These are phyloP conservation scores for Fagopyrum homotropicum DNA, from an alignment of 148 eudicot genomes.

Conservation along the genomic window DNA sequence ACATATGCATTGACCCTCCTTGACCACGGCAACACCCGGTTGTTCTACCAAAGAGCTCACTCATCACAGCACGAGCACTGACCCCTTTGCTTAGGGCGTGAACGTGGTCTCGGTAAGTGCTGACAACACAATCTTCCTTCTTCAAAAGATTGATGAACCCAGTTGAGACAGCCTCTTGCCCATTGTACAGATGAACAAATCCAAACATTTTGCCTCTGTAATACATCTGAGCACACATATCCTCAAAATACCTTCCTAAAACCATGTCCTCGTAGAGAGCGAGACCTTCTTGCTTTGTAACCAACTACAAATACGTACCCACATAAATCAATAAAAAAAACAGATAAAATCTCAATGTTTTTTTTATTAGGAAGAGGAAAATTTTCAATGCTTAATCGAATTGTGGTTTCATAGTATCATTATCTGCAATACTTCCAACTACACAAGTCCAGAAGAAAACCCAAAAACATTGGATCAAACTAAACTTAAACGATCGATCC, in stretches of 20 bases:
- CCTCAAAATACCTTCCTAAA: constrained; percentile 80
- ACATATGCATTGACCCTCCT: constrained; percentile 99
- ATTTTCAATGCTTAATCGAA: background rate
- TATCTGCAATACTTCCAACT: background rate
- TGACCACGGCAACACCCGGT: constrained; percentile 95
- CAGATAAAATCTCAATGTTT: background rate
- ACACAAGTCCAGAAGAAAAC: background rate
- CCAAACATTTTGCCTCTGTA: constrained; percentile 98
- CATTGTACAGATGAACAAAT: constrained; percentile 86
- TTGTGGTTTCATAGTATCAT: background rate
- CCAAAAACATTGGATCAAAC: constrained; percentile 6
- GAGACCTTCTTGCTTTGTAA: constrained; percentile 90
- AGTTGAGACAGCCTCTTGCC: constrained; percentile 92
- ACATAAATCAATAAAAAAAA: background rate
- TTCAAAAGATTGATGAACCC: constrained; percentile 87
- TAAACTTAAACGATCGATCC: background rate
- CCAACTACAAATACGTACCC: constrained; percentile 34
- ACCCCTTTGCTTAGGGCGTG: constrained; percentile 91
- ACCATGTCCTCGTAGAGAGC: constrained; percentile 79
- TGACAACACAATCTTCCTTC: constrained; percentile 63
- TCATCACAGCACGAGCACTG: constrained; percentile 75
- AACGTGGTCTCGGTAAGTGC: constrained; percentile 89
- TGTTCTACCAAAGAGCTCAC: constrained; percentile 93
- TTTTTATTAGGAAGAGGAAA: too few relatives aligned
- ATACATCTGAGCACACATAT: constrained; percentile 98